These are phyloP conservation scores for Dioszegia crocea DNA, from an alignment of 768 basidiomycete genomes.

Conservation along the genomic window DNA sequence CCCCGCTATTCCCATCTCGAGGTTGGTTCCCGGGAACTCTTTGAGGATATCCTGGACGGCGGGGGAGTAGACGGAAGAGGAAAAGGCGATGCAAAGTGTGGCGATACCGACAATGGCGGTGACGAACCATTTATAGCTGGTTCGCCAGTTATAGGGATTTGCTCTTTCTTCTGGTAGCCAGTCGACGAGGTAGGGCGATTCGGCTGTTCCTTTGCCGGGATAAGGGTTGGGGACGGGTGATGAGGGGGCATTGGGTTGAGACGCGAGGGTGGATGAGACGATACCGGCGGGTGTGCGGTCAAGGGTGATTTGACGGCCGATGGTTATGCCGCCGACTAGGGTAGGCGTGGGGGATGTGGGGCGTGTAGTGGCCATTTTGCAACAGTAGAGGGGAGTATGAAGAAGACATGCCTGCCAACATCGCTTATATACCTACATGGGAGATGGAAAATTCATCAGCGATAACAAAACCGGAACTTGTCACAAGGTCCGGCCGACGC, in stretches of 20 bases:
- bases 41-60: constrained; percentile 54
- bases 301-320: constrained; percentile 1
- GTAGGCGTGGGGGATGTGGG: constrained; percentile 1
- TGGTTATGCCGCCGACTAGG: constrained; percentile 1
- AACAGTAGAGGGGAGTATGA: not conserved
- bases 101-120: constrained; percentile 25
- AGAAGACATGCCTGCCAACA: not conserved
- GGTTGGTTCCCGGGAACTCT: constrained; percentile 55
- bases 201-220: constrained; percentile 31
- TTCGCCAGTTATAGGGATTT: constrained; percentile 33
- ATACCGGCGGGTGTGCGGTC: constrained; percentile 6
- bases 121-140: constrained; percentile 27
- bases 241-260: constrained; percentile 1
- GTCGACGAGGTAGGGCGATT: constrained; percentile 37
- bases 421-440: not conserved
- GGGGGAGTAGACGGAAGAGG: constrained; percentile 60
- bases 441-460: not conserved
- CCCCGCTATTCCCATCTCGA: constrained; percentile 59
- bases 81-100: constrained; percentile 61
- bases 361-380: not conserved
- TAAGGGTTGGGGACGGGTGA: constrained; percentile 26
- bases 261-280: not conserved
- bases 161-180: constrained; percentile 32
- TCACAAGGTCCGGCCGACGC: not conserved
- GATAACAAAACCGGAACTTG: not conserved